Evolutionary conservation across 2,329 filamentous ascomycete species (phyloP), one percentile per base, ranked within the genome.

Genomic region (Sphaceloma murrayae): DNA sequence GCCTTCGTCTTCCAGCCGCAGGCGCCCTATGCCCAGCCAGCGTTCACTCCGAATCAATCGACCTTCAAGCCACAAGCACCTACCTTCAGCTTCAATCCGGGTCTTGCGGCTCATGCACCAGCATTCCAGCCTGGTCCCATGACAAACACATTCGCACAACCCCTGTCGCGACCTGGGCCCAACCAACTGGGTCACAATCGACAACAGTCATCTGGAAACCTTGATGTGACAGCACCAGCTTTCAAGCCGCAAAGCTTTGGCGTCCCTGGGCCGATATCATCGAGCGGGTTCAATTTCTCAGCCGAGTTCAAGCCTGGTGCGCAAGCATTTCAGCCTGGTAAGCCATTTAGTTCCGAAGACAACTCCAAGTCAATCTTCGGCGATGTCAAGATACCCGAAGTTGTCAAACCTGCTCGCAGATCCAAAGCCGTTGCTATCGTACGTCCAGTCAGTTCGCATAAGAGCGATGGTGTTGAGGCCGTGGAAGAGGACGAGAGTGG

Each of bases 371-470:
- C 50, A 34, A 62, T 62, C 38, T 62, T 62, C 47, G 57, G 60
- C 33, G 56, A 58, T 34, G 52, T 62, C 38, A 79, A 78, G 31
- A 80, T 88, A 71, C 22, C 70, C 73, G 78, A 85, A 16, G 72
- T 78, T 39, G 65, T 76, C 19, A 82, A 82, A 55, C 74, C 80
- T 5, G 61, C 65, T 1, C 86, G 83, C 63, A 78, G 77, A 53
- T 85, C 80, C 3, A 95, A 91, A 64, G 86, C 86, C 7, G 75
- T 94, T 45, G 83, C 87, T 0, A 93, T 94, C 50, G 65, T 89
- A 7, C 67, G 68, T 52, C 61, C 67, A 50, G 62, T 60, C 38
- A 27, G 47, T 19, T 46, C 50, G 2, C 29, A 43, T 21, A 51
- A 53, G 18, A 19, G 18, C 1, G 46, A 45, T 10, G 34, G 40